Conservation (phyloP, 768 basidiomycete species). For the Grammothele lineata region DNA sequence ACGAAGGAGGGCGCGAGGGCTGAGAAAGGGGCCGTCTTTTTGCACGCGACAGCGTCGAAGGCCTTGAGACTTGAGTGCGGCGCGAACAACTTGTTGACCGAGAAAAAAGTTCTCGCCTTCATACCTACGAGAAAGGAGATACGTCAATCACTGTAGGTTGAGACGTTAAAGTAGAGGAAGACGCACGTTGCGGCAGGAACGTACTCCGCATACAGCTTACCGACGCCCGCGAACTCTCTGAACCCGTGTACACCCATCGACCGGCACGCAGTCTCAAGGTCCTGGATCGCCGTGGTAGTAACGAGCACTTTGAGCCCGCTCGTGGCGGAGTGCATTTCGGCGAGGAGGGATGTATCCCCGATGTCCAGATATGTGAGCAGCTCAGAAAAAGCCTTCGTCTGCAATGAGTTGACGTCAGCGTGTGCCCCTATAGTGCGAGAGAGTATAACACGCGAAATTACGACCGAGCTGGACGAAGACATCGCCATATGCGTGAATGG, state of each 20-base stretch:
- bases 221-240: slow-evolving; percentile 64
- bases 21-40: slow-evolving; percentile 21
- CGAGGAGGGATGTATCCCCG: slow-evolving; percentile 59
- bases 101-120: slow-evolving; percentile 81
- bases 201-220: slow-evolving; percentile 59
- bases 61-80: slow-evolving; percentile 71
- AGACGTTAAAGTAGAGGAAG: neutral
- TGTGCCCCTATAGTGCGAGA: neutral
- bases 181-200: slow-evolving; percentile 61
- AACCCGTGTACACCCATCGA: slow-evolving; percentile 78
- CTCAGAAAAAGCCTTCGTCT: slow-evolving; percentile 48
- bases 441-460: slow-evolving; percentile 45
- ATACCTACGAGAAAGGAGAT: slow-evolving; percentile 37
- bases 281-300: slow-evolving; percentile 44
- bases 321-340: slow-evolving; percentile 67
- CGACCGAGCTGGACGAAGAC: slow-evolving; percentile 64
- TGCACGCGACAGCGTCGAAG: slow-evolving; percentile 37
- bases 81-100: slow-evolving; percentile 68
- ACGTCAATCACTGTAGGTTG: neutral
- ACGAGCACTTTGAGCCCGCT: slow-evolving; percentile 66
- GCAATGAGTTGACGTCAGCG: neutral
- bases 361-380: slow-evolving; percentile 45
- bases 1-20: slow-evolving; percentile 43
- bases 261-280: slow-evolving; percentile 61
- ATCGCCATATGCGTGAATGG: slow-evolving; percentile 63